Percentiles rank a stretch among this genome's conserved stretches.
phyloP scores from a whole-genome alignment of 139 green algal genomes.

The Ostreobium quekettii region DNA sequence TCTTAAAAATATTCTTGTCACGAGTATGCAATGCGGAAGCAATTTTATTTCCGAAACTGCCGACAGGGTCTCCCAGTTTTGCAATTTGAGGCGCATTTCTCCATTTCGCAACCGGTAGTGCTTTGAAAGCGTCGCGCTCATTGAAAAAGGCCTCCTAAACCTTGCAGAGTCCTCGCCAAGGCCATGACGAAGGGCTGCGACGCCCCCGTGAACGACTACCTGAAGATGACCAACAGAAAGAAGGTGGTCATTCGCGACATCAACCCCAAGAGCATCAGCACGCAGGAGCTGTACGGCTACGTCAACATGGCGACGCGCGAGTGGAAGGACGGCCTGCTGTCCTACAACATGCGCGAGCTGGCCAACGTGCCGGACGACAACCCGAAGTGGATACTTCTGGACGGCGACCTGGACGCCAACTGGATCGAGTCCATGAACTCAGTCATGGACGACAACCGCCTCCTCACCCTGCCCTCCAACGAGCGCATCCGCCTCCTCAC shows the following conservation, averaged over 20 bases:
- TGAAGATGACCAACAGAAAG: constrained; percentile 74
- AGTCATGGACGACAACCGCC: constrained; percentile 81
- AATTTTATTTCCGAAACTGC: no score
- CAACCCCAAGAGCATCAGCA: constrained; percentile 81
- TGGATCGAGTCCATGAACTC: constrained; percentile 89
- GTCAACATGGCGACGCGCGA: constrained; percentile 80
- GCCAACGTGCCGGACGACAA: constrained; percentile 71
- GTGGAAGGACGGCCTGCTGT: constrained; percentile 83
- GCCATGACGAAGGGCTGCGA: constrained; percentile 58
- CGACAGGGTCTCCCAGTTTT: no score
- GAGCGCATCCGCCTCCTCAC: constrained; percentile 78
- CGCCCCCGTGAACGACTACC: constrained; percentile 72
- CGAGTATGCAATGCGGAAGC: no score
- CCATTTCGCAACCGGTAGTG: neutral
- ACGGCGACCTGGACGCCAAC: constrained; percentile 80
- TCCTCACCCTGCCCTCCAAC: constrained; percentile 79
- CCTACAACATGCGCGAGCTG: constrained; percentile 80
- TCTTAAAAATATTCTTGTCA: no score
- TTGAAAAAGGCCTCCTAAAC: neutral
- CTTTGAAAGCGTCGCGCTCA: neutral
- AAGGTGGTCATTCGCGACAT: constrained; percentile 72
- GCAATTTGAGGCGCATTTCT: no score
- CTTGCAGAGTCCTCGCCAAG: constrained; percentile 56
- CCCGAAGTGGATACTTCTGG: constrained; percentile 82
- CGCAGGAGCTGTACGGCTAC: constrained; percentile 81